Evolutionary conservation across 2,329 filamentous ascomycete species (phyloP).

Genomic region (Paecilomyces sp.): DNA sequence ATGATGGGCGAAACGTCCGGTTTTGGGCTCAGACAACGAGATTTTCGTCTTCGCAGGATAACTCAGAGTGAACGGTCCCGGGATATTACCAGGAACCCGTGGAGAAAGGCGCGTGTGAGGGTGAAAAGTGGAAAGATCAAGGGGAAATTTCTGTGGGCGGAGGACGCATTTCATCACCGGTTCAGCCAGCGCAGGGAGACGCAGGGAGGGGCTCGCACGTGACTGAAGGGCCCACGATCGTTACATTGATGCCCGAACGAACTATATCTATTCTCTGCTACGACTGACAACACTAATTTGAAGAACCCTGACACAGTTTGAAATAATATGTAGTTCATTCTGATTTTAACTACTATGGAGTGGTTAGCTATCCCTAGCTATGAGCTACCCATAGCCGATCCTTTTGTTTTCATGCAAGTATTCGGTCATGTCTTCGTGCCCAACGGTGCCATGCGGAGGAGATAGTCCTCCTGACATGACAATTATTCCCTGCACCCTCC

Average conservation of each 20-base stretch:
- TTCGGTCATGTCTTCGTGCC: neutral
- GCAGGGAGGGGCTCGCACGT: neutral
- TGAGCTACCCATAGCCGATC: neutral
- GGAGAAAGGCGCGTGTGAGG: neutral
- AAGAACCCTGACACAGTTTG: neutral
- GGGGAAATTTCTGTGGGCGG: constrained; percentile 23
- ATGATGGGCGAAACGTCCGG: constrained; percentile 23
- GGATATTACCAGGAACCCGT: neutral
- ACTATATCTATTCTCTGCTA: neutral
- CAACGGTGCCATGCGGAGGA: neutral
- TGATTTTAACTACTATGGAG: neutral
- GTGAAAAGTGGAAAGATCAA: constrained; percentile 3
- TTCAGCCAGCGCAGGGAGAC: neutral
- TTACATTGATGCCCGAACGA: neutral
- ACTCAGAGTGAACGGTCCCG: neutral
- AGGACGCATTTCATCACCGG: neutral
- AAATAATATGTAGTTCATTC: neutral
- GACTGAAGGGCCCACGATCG: neutral
- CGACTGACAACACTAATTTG: neutral
- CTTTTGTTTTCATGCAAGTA: neutral
- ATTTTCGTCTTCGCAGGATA: neutral
- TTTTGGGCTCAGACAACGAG: constrained; percentile 2
- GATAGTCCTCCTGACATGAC: neutral
- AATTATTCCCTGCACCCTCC: neutral
- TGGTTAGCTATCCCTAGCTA: neutral